phyloP scores from a whole-genome alignment of 192 early-diverging fungal species.

The Diversispora eburnea region DNA sequence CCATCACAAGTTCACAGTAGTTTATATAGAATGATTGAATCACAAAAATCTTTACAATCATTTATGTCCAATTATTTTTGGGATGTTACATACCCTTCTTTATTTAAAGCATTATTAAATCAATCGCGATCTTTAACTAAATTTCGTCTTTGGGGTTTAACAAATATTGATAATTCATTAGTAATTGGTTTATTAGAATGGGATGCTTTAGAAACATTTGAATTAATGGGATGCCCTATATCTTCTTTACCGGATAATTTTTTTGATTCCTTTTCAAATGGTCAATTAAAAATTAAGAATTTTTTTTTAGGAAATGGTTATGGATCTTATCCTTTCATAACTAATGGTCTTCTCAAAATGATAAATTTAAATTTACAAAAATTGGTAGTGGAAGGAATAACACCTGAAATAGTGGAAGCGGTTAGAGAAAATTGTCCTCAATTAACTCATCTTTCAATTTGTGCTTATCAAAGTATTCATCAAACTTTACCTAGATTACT shows the following conservation, averaged over 20 bases:
- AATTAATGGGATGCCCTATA: constrained; percentile 6
- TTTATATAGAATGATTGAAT: background rate
- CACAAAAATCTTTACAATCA: background rate
- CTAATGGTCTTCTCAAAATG: background rate
- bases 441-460: constrained; percentile 10
- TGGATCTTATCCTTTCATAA: background rate
- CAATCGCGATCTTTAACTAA: background rate
- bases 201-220: background rate
- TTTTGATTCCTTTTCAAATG: background rate
- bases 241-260: background rate
- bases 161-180: background rate
- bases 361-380: background rate
- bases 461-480: constrained; percentile 5
- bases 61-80: constrained; percentile 16
- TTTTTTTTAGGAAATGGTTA: constrained; percentile 1
- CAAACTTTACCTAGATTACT: background rate
- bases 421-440: constrained; percentile 2
- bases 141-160: constrained; percentile 11
- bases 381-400: constrained; percentile 1
- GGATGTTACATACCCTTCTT: constrained; percentile 1
- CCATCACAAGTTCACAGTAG: background rate
- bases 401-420: constrained; percentile 1
- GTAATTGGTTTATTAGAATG: constrained; percentile 2
- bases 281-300: constrained; percentile 8
- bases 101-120: background rate